Conservation (phyloP, 2,329 filamentous ascomycete species). For the Aquanectria penicillioides region DNA sequence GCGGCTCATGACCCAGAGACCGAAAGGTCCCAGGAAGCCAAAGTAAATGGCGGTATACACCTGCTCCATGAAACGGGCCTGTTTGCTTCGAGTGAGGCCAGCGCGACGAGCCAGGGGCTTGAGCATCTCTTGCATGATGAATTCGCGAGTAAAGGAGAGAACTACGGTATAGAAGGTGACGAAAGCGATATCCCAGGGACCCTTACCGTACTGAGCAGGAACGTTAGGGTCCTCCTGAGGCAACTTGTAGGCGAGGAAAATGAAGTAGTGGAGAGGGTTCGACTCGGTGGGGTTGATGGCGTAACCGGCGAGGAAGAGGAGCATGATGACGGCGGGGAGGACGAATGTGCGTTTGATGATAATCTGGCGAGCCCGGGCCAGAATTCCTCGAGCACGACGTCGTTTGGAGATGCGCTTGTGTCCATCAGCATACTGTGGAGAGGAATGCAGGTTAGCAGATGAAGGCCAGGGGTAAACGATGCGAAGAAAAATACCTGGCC, state of each 20-base stretch:
- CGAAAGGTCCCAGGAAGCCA: constrained; percentile 80
- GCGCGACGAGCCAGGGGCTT: constrained; percentile 76
- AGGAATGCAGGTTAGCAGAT: constrained; percentile 20
- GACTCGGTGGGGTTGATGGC: constrained; percentile 78
- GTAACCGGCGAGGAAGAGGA: constrained; percentile 73
- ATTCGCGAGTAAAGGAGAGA: constrained; percentile 92
- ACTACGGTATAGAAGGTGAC: constrained; percentile 90
- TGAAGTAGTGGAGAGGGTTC: constrained; percentile 82
- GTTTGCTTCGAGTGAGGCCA: constrained; percentile 81
- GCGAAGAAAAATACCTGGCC: constrained; percentile 18
- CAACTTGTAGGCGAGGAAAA: constrained; percentile 90
- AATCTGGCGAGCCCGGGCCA: constrained; percentile 60
- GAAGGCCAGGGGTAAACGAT: neutral
- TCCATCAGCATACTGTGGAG: constrained; percentile 33
- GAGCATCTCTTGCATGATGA: constrained; percentile 91
- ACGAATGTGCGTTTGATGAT: constrained; percentile 70
- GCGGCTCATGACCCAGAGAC: constrained; percentile 88
- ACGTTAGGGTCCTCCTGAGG: constrained; percentile 56
- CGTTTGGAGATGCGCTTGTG: constrained; percentile 62
- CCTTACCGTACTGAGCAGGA: constrained; percentile 84
- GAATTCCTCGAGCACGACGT: constrained; percentile 62
- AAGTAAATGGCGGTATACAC: constrained; percentile 95
- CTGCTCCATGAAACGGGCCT: constrained; percentile 95
- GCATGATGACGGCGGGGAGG: constrained; percentile 74
- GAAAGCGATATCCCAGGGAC: constrained; percentile 85